Evolutionary conservation across 1,284 basidiomycete species (phyloP), one percentile per base, ranked within the genome.

Genomic region (Ganoderma meredithae): DNA sequence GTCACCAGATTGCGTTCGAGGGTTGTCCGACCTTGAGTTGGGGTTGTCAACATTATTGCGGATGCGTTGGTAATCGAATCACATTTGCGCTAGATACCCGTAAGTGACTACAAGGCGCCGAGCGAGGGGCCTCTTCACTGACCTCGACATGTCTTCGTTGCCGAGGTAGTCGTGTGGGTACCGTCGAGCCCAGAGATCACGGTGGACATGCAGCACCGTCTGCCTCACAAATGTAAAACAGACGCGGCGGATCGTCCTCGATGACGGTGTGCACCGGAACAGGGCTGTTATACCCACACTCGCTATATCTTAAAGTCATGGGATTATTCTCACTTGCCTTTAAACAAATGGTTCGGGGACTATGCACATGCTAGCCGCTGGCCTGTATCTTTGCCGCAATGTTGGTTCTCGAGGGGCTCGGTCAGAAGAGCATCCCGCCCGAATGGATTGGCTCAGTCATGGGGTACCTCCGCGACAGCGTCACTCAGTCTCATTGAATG

Each of bases 231-330:
- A 68, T 40, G 41, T 60, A 65, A 25, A 62, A 64, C 66, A 62
- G 69, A 68, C 47, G 70, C 62, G 53, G 69, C 60, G 64, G 62
- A 66, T 53, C 66, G 69, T 65, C 56, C 49, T 65, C 47, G 59
- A 67, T 65, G 64, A 71, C 69, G 69, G 66, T 61, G 52, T 62
- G 64, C 47, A 62, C 66, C 71, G 63, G 67, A 73, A 76, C 63
- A 55, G 64, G 74, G 73, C 69, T 74, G 75, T 74, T 76, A 75
- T 74, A 71, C 75, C 64, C 75, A 76, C 75, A 69, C 60, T 64
- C 66, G n/a, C n/a, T 55, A 61, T 59, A 49, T 44, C 62, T 62
- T 44, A 65, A 44, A 69, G 67, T 71, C 69, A 69, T 71, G 72
- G 62, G 65, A 55, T 47, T 61, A 36, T 49, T 47, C 33, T 64